Base-by-base conservation (phyloP, 371 early-diverging fungal genomes). In the Conidiobolus coronatus region DNA sequence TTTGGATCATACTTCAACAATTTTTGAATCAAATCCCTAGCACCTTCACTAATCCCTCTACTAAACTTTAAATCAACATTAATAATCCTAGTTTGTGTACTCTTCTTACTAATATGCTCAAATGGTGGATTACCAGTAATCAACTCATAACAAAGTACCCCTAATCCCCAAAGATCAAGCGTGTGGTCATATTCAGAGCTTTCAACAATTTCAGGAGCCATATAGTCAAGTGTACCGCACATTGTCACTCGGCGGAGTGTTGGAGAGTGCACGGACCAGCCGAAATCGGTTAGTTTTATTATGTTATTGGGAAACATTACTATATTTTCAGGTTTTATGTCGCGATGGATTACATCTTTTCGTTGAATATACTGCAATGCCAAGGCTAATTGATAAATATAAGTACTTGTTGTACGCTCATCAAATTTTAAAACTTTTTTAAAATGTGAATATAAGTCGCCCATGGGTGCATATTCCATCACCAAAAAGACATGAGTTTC, bases 161-260 rank as follows among this genome's bases (percentile, higher is more conserved):
- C 99, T 33, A 99, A 62, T 29, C 91, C 83, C 99, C 99, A 99
- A 57, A 96, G 64, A 61, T 99, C 99, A 19, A 97, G 92, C 17
- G 73, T 73, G 37, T 73, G 75, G 45, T 73, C 68, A 64, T 98
- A 88, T 39, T 74, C 75, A 42, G 75, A 68, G 15, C 89, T 87
- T 46, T 84, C 84, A 21, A 91, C 82, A 73, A 97, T 92, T 67
- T 91, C 92, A 35, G 83, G 89, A 3, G 90, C 85, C 58, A 98
- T 60, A 58, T 99, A 99, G 62, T 98, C 99, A 51, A 92, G 57
- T 1, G 99, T 98, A 2, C 99, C 99, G 55, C 99, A 98, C 36
- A 96, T 53, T 0, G 97, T 97, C 35, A 65, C 65, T 50, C 94
- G 69, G 29, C 29, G 29, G 5, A 29, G 9, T 29, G 29, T 29